Evolutionary conservation across 148 eudicot species (phyloP).

Genomic region (Selenicereus undatus): DNA sequence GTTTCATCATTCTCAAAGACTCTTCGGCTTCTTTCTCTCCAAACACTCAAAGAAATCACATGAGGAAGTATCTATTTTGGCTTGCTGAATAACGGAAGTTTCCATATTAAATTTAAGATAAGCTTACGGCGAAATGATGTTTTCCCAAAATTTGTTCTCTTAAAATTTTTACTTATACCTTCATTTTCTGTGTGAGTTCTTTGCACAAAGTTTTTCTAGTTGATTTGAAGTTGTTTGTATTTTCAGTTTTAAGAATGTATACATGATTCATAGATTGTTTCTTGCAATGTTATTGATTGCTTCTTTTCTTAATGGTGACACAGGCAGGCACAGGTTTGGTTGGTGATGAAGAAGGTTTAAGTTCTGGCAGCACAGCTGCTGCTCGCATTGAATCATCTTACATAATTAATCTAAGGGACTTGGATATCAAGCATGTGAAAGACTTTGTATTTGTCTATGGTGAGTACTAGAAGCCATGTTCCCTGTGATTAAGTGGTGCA

Average conservation of each 20-base stretch:
- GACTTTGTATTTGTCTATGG: conserved; percentile 90
- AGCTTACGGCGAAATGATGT: not conserved
- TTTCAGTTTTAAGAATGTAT: too few relatives aligned
- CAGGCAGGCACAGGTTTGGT: conserved; percentile 85
- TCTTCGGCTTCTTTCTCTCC: too few relatives aligned
- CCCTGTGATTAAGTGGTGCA: not conserved
- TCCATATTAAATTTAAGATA: not conserved
- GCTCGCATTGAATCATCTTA: conserved; percentile 86
- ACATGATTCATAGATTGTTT: not conserved
- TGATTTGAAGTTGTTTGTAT: not conserved
- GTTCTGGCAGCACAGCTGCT: conserved; percentile 49
- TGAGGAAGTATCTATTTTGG: too few relatives aligned
- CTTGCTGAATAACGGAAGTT: not conserved
- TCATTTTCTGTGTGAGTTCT: not conserved
- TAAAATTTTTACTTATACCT: not conserved
- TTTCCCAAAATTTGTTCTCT: not conserved
- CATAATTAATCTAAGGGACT: conserved; percentile 61
- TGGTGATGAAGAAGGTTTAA: conserved; percentile 63
- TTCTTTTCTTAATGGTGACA: conserved; percentile 14
- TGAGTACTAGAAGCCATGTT: conserved; percentile 30
- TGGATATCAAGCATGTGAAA: conserved; percentile 89
- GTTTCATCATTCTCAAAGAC: too few relatives aligned
- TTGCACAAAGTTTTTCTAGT: not conserved
- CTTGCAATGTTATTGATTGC: conserved; percentile 6
- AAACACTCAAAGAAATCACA: too few relatives aligned